Conservation (phyloP, 2,329 filamentous ascomycete genomes). For the Botrytis squamosa region DNA sequence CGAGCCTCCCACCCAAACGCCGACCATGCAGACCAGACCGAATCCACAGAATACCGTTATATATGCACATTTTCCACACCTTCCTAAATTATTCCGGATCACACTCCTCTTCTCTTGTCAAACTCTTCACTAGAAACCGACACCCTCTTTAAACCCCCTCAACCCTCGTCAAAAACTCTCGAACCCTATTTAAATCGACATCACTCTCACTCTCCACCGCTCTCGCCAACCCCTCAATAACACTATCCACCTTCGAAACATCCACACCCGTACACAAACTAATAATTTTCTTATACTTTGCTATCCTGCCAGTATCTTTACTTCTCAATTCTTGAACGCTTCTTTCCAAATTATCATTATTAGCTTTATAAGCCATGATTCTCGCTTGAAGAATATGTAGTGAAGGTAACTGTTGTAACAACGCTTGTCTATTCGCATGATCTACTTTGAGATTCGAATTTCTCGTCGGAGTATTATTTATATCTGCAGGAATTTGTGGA, state of each 20-base stretch:
- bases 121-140: background rate
- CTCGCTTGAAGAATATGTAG: constrained; percentile 63
- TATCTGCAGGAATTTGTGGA: constrained; percentile 30
- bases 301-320: constrained; percentile 78
- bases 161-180: constrained; percentile 76
- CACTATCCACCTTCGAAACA: constrained; percentile 72
- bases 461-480: constrained; percentile 33
- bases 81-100: background rate
- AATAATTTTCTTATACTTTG: constrained; percentile 86
- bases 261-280: constrained; percentile 79
- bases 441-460: constrained; percentile 46
- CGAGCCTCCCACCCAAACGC: background rate
- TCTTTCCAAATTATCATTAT: constrained; percentile 65
- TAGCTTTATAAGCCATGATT: constrained; percentile 66
- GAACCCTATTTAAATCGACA: constrained; percentile 72
- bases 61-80: background rate
- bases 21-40: background rate
- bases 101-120: background rate
- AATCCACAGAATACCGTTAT: background rate
- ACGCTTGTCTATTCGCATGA: constrained; percentile 43
- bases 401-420: constrained; percentile 51
- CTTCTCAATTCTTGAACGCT: constrained; percentile 71
- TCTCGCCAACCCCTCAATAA: constrained; percentile 75
- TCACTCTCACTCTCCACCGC: constrained; percentile 88
- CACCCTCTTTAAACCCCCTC: constrained; percentile 39